Evolutionary conservation across 2,329 filamentous ascomycete species (phyloP), one percentile per base, ranked within the genome.

Genomic region (Ceratocystis albifundus): DNA sequence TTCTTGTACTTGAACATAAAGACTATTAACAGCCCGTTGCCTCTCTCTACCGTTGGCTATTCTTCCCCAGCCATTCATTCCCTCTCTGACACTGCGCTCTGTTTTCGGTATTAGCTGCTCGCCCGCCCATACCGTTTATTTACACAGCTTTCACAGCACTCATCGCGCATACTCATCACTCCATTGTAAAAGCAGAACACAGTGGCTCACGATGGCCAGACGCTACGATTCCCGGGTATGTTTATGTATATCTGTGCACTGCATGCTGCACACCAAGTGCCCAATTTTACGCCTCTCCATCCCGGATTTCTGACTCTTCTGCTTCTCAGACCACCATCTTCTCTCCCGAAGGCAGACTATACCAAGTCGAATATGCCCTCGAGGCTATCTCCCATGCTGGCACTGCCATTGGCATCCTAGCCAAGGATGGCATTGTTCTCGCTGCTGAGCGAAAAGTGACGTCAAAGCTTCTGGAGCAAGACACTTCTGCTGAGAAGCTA

Each of bases 401-500:
- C 72, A 99, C 94, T 62, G 94, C 94, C 71, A 87, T 99, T 73
- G 94, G 94, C 66, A 96, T 99, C 74, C 83, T 99, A 71, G 94
- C 95, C 71, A 92, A 95, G 78, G 94, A 99, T 84, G 94, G 94
- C 73, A 99, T 99, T 74, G 94, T 99, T 69, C 85, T 99, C 67
- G 94, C 95, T 66, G 94, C 95, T 57, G 94, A 99, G 84, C 86
- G 94, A 76, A 99, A 99, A 81, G 94, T 99, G 73, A 99, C 94
- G 69, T 97, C 94, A 79, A 99, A 99, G 85, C 83, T 99, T 75
- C 80, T 99, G 75, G 94, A 99, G 83, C 95, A 99, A 80, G 94
- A 99, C 79, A 99, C 95, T 70, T 97, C 94, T 66, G 95, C 94
- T 63, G 94, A 99, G 87, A 99, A 99, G 86, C 90, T 99, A 72